Evolutionary conservation across 2,329 filamentous ascomycete species (phyloP).

Genomic region (Hypoxylon rubiginosum): DNA sequence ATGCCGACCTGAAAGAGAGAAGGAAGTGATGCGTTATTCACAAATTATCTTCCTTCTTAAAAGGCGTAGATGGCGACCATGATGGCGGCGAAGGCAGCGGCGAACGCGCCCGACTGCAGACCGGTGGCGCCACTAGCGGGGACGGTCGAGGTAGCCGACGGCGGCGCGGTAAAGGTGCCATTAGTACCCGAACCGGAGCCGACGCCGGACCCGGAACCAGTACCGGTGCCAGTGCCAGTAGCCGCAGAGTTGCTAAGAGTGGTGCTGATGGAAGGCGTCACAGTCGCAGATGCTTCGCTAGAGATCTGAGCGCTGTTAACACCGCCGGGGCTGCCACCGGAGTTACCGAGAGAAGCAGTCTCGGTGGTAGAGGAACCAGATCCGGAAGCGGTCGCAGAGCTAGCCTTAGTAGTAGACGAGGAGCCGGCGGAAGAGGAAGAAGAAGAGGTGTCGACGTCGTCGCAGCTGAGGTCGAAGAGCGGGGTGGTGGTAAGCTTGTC

Average conservation of each 20-base stretch:
- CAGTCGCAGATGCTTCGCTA: slow-evolving; percentile 43
- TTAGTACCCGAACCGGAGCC: slow-evolving; percentile 46
- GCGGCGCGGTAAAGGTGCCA: slow-evolving; percentile 39
- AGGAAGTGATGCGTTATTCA: background rate
- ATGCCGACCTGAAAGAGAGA: slow-evolving; percentile 12
- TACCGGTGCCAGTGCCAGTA: slow-evolving; percentile 35
- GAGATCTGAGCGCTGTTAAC: slow-evolving; percentile 47
- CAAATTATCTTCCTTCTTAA: slow-evolving; percentile 41
- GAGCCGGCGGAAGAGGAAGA: slow-evolving; percentile 40
- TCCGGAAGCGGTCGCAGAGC: slow-evolving; percentile 23
- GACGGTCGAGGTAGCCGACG: slow-evolving; percentile 38
- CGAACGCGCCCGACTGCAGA: slow-evolving; percentile 47
- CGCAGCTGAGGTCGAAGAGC: slow-evolving; percentile 74
- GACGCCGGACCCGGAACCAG: slow-evolving; percentile 47
- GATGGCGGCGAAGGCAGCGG: slow-evolving; percentile 49
- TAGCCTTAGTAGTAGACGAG: slow-evolving; percentile 28
- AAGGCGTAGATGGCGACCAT: slow-evolving; percentile 52
- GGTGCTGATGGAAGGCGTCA: slow-evolving; percentile 35
- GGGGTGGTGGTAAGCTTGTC: slow-evolving; percentile 66
- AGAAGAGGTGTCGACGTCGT: slow-evolving; percentile 50
- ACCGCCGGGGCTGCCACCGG: slow-evolving; percentile 46
- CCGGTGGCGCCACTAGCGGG: slow-evolving; percentile 39
- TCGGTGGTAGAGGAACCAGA: slow-evolving; percentile 32
- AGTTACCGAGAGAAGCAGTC: slow-evolving; percentile 35
- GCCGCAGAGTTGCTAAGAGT: slow-evolving; percentile 29